phyloP scores from a whole-genome alignment of 306 rosid genomes.

The Oemleria cerasiformis region DNA sequence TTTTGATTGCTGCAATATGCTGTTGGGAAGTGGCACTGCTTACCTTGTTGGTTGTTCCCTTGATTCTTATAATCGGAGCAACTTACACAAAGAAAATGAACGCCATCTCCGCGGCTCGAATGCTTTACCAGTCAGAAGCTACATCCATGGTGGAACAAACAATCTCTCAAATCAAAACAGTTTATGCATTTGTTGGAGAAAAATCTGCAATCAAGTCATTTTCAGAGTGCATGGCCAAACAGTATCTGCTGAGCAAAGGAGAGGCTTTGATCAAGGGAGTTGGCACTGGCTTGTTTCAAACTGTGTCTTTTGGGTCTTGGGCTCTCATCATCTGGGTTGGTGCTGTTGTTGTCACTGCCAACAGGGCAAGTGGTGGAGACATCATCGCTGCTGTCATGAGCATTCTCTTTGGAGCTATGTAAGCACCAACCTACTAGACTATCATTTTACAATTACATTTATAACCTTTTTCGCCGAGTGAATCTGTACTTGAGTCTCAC shows the following conservation, averaged over 20 bases:
- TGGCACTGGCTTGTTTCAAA: conserved; percentile 85
- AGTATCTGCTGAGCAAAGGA: conserved; percentile 51
- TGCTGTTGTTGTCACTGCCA: conserved; percentile 63
- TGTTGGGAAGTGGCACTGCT: conserved; percentile 76
- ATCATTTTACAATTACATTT: too few relatives aligned
- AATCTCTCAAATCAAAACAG: conserved; percentile 78
- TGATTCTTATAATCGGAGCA: conserved; percentile 75
- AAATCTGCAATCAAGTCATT: conserved; percentile 50
- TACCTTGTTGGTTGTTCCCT: conserved; percentile 60
- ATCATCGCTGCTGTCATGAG: conserved; percentile 76
- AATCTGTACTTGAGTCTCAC: too few relatives aligned
- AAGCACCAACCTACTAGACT: conserved; percentile 20
- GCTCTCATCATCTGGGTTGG: conserved; percentile 84
- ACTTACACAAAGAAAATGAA: conserved; percentile 77
- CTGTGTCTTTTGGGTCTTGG: conserved; percentile 76
- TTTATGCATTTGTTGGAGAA: conserved; percentile 88
- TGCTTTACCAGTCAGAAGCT: conserved; percentile 62
- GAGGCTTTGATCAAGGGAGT: conserved; percentile 82
- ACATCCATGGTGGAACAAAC: conserved; percentile 82
- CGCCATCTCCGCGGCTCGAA: conserved; percentile 52
- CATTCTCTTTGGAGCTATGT: conserved; percentile 94
- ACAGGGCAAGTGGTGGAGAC: conserved; percentile 67
- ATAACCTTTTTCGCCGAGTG: too few relatives aligned
- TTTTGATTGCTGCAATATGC: conserved; percentile 68
- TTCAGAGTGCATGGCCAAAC: conserved; percentile 51